These are phyloP conservation scores for Eutrema salsugineum DNA, from an alignment of 441 rosid species.

Conservation along the genomic window DNA sequence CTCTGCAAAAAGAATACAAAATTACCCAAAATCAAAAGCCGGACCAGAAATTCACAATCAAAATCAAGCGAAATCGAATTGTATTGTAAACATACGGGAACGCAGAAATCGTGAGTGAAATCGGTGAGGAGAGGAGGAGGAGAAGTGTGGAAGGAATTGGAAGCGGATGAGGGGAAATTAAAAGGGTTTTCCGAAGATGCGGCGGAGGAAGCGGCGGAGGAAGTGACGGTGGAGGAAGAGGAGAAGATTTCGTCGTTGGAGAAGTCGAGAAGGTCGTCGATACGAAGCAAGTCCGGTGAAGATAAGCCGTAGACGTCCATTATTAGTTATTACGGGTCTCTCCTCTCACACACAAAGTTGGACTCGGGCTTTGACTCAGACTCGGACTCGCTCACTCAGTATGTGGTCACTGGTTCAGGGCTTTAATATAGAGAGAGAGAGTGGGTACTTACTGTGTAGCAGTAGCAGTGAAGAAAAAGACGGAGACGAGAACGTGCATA, in stretches of 20 bases:
- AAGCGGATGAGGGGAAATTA: slow-evolving; percentile 24
- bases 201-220: slow-evolving; percentile 51
- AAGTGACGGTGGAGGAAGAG: slow-evolving; percentile 26
- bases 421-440: slow-evolving; percentile 12
- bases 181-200: slow-evolving; percentile 14
- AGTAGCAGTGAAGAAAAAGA: slow-evolving; percentile 13
- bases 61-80: not conserved
- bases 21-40: not conserved
- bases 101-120: slow-evolving; percentile 50
- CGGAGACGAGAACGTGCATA: slow-evolving; percentile 38
- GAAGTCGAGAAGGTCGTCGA: slow-evolving; percentile 55
- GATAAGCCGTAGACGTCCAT: slow-evolving; percentile 62
- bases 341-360: not conserved
- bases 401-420: slow-evolving; percentile 10
- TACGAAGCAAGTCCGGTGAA: slow-evolving; percentile 43
- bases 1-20: slow-evolving; percentile 29
- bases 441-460: not conserved
- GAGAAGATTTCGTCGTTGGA: slow-evolving; percentile 46
- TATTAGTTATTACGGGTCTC: slow-evolving; percentile 1
- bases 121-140: slow-evolving; percentile 36
- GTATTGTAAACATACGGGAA: slow-evolving; percentile 39
- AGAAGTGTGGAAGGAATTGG: slow-evolving; percentile 15
- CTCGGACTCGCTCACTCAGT: slow-evolving; percentile 1
- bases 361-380: not conserved
- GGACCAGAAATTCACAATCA: not conserved